Evolutionary conservation across 805 yeast genomes (phyloP).

Genomic region (Schizosaccharomyces japonicus): DNA sequence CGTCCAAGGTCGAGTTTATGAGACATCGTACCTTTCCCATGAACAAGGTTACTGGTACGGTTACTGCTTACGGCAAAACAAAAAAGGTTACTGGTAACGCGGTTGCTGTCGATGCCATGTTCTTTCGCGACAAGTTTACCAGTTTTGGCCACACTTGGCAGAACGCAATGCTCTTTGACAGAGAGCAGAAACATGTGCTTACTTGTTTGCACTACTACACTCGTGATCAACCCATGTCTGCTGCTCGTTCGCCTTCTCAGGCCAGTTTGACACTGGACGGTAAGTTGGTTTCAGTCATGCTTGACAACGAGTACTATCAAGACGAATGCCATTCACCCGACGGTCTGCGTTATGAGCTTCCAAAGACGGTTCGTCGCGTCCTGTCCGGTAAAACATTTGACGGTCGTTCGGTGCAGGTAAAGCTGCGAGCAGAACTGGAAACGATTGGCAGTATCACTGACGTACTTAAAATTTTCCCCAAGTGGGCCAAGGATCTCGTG

Average conservation of each 20-base stretch:
- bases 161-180: neutral
- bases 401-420: neutral
- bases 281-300: neutral
- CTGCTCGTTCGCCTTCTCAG: neutral
- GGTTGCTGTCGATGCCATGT: neutral
- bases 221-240: neutral
- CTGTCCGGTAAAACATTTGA: neutral
- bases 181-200: neutral
- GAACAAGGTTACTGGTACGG: neutral
- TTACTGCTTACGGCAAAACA: neutral
- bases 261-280: neutral
- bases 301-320: neutral
- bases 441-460: constrained; percentile 1
- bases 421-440: neutral
- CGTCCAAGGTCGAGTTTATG: neutral
- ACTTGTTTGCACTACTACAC: constrained; percentile 3
- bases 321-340: neutral
- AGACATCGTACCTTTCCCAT: neutral
- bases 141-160: constrained; percentile 4
- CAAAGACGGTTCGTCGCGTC: neutral
- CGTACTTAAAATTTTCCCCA: constrained; percentile 4
- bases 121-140: constrained; percentile 1
- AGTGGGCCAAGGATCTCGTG: constrained; percentile 4
- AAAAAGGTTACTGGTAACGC: neutral
- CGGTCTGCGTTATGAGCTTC: neutral